A percentile compares a stretch with the other conserved stretches of the same genome.
phyloP scores from a whole-genome alignment of 768 basidiomycete species.

The Harrya chromipes region DNA sequence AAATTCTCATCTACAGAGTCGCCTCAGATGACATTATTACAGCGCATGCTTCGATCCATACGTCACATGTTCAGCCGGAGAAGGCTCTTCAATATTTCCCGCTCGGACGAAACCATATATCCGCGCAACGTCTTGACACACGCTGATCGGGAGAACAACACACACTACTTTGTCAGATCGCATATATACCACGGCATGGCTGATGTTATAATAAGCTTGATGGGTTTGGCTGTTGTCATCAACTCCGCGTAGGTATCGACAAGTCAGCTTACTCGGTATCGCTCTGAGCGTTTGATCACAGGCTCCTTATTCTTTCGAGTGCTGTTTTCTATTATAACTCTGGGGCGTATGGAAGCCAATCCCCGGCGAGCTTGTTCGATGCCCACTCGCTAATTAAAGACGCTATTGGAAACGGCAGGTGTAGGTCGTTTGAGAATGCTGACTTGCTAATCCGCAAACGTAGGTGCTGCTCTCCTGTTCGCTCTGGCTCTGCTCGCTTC shows the following conservation, averaged over 20 bases:
- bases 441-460: background rate
- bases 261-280: background rate
- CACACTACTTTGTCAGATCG: slow-evolving; percentile 50
- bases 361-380: slow-evolving; percentile 77
- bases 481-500: slow-evolving; percentile 81
- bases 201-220: slow-evolving; percentile 65
- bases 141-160: slow-evolving; percentile 54
- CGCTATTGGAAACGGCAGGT: slow-evolving; percentile 63
- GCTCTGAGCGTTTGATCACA: slow-evolving; percentile 24
- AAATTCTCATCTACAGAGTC: slow-evolving; percentile 1
- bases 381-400: slow-evolving; percentile 72
- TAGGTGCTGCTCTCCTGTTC: slow-evolving; percentile 83
- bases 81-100: slow-evolving; percentile 25
- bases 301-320: slow-evolving; percentile 78
- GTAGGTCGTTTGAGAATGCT: background rate
- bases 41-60: slow-evolving; percentile 12
- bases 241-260: slow-evolving; percentile 64
- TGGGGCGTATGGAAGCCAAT: slow-evolving; percentile 36
- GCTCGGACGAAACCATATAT: slow-evolving; percentile 17
- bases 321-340: slow-evolving; percentile 72
- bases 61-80: slow-evolving; percentile 7
- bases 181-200: slow-evolving; percentile 65
- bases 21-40: slow-evolving; percentile 21
- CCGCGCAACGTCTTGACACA: slow-evolving; percentile 40
- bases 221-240: slow-evolving; percentile 85